Evolutionary conservation across 1,284 basidiomycete species (phyloP).

Genomic region (Malassezia vespertilionis): DNA sequence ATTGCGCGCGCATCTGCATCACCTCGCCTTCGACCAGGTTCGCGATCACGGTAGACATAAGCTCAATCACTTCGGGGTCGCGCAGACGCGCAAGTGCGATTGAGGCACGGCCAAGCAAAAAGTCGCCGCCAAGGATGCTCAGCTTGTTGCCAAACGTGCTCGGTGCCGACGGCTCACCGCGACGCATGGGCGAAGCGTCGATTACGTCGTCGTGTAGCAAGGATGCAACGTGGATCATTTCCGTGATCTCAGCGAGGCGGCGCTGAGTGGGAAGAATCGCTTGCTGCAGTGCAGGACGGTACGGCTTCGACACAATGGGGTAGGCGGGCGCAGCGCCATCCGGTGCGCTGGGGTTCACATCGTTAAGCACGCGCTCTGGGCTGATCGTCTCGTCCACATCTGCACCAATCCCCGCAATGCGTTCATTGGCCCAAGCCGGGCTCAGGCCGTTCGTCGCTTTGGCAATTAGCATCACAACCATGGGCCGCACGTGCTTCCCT

Average conservation of each 20-base stretch:
- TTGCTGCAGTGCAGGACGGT: conserved; percentile 13
- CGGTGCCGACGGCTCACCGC: conserved; percentile 73
- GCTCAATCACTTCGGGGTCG: conserved; percentile 77
- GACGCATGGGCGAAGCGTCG: conserved; percentile 70
- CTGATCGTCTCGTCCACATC: conserved; percentile 48
- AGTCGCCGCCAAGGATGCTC: conserved; percentile 85
- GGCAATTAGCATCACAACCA: conserved; percentile 78
- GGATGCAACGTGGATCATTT: conserved; percentile 97
- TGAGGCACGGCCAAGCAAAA: conserved; percentile 81
- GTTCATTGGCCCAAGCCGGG: conserved; percentile 49
- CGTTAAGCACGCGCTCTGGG: conserved; percentile 65
- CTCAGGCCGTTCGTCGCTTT: conserved; percentile 77
- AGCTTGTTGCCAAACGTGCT: conserved; percentile 89
- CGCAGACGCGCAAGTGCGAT: conserved; percentile 77
- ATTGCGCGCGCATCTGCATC: conserved; percentile 58
- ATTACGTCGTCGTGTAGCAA: conserved; percentile 91
- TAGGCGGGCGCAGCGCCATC: neutral
- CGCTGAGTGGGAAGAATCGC: conserved; percentile 68
- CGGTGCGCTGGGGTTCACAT: conserved; percentile 62
- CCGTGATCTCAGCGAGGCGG: conserved; percentile 86
- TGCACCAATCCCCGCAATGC: conserved; percentile 33
- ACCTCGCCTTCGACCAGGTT: conserved; percentile 96
- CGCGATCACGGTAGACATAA: conserved; percentile 80
- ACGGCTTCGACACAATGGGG: neutral
- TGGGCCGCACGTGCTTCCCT: conserved; percentile 73